Conservation (phyloP, 768 basidiomycete species). For the Trametes meyenii region DNA sequence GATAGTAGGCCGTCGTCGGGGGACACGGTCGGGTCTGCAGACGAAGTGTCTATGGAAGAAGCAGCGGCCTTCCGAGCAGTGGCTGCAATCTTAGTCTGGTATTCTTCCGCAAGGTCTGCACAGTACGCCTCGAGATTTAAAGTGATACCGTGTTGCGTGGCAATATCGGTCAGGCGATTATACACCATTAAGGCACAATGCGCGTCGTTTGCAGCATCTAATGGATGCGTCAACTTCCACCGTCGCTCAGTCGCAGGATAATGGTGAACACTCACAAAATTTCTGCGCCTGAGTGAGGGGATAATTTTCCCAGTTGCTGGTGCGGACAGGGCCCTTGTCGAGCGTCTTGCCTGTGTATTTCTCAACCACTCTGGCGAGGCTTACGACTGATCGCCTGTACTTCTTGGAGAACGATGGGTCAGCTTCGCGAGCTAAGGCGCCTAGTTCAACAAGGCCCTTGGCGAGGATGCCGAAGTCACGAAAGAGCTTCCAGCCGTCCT, state of each 20-base stretch:
- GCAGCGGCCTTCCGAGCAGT: neutral
- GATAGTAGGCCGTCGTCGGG: too few relatives aligned
- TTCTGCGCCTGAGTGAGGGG: slow-evolving; percentile 40
- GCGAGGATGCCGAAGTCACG: slow-evolving; percentile 49
- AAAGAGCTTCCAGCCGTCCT: slow-evolving; percentile 52
- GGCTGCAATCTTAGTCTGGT: neutral
- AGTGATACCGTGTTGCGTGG: slow-evolving; percentile 25
- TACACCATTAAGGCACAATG: slow-evolving; percentile 51
- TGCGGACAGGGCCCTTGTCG: slow-evolving; percentile 49
- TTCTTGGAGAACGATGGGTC: slow-evolving; percentile 39
- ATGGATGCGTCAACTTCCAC: neutral
- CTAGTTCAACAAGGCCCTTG: slow-evolving; percentile 49
- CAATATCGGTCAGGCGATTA: slow-evolving; percentile 39
- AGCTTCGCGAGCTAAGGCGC: slow-evolving; percentile 42
- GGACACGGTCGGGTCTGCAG: too few relatives aligned
- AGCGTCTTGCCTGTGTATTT: slow-evolving; percentile 44
- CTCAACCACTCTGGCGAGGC: slow-evolving; percentile 46
- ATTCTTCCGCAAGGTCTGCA: slow-evolving; percentile 30
- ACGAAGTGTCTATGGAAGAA: neutral
- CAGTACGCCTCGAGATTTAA: slow-evolving; percentile 32
- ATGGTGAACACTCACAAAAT: slow-evolving; percentile 27
- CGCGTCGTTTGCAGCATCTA: slow-evolving; percentile 57
- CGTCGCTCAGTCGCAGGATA: slow-evolving; percentile 1
- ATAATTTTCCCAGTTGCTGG: slow-evolving; percentile 47
- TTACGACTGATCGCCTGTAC: slow-evolving; percentile 44